Base-by-base conservation (phyloP, 306 rosid genomes). In the Benincasa hispida region DNA sequence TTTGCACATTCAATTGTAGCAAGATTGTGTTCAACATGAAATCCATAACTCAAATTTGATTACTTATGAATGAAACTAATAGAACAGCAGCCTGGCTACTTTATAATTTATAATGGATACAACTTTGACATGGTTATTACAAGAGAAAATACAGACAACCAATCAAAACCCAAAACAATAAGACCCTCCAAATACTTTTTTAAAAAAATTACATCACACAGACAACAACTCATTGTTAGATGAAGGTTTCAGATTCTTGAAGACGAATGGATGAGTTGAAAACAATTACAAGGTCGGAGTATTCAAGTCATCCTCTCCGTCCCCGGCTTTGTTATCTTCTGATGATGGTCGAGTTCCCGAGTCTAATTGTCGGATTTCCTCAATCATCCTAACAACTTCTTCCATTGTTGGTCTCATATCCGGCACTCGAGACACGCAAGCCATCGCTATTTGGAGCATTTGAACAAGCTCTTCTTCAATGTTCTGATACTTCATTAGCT, bases 401-500 rank as follows among this genome's bases (percentile, higher is more conserved):
- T 81, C 94, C 96, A 94, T 91, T 2, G 91, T 81, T 48, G 98
- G 98, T 61, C 97, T 84, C 72, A 85, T 56, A 48, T 91, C 98
- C 0, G 98, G 95, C 68, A 81, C 76, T 84, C 32, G 76, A 28
- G 90, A 88, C n/a, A 91, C 98, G 32, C 98, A 91, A 5, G 96
- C 91, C 97, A 94, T 90, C 72, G 94, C 97, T 62, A 94, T 84
- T 81, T 94, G 97, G 78, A 94, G 89, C 96, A 91, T 91, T 81
- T 94, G 98, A 70, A 94, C 96, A 81, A 91, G 32, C 79, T 94
- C 98, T 68, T 93, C 98, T 87, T 91, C 98, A 66, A 91, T 91
- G 56, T 89, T 86, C 60, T 84, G 86, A 60, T 84, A 84, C 75
- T 84, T 89, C 91, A 89, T 89, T 1, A 93, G 87, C 84, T 93